Conservation (phyloP, 2,329 filamentous ascomycete genomes). For the Colletotrichum falcatum region DNA sequence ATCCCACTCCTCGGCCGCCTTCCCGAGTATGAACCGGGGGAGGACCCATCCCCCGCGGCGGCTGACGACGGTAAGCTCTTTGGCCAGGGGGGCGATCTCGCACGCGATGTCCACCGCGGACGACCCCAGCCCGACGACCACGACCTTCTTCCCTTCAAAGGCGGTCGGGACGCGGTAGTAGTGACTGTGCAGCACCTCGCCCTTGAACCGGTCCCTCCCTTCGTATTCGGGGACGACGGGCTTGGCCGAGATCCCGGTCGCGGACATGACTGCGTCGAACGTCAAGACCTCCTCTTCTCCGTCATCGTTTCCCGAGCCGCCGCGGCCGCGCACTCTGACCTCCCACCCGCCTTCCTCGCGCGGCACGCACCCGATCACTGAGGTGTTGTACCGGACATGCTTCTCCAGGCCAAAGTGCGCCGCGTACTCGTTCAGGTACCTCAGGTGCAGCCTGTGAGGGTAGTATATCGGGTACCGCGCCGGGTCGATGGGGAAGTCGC, state of each 20-base stretch:
- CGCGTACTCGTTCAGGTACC: conserved; percentile 53
- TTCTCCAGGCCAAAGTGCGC: conserved; percentile 50
- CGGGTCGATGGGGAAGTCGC: conserved; percentile 55
- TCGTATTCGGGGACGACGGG: conserved; percentile 50
- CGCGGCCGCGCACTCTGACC: conserved; percentile 45
- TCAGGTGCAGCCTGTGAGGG: conserved; percentile 49
- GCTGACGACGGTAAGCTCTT: conserved; percentile 52
- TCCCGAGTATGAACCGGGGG: conserved; percentile 53
- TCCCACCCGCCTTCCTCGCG: conserved; percentile 47
- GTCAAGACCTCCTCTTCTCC: conserved; percentile 43
- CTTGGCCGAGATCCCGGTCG: conserved; percentile 49
- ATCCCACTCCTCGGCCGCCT: conserved; percentile 51
- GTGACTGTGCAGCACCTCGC: conserved; percentile 53
- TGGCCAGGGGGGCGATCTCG: conserved; percentile 50
- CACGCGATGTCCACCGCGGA: conserved; percentile 54
- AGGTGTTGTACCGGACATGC: conserved; percentile 50
- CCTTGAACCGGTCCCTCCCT: conserved; percentile 49
- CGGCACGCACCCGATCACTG: conserved; percentile 48
- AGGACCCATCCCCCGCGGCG: conserved; percentile 54
- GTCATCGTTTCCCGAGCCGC: conserved; percentile 14
- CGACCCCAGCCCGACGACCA: conserved; percentile 52
- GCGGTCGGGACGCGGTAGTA: conserved; percentile 50
- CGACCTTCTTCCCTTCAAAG: conserved; percentile 53
- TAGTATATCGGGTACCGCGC: conserved; percentile 53
- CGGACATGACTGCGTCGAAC: conserved; percentile 53